A percentile compares a stretch with the other conserved stretches of the same genome.
Evolutionary conservation across 306 rosid species (phyloP).

Genomic region (Aeschynomene evenia): DNA sequence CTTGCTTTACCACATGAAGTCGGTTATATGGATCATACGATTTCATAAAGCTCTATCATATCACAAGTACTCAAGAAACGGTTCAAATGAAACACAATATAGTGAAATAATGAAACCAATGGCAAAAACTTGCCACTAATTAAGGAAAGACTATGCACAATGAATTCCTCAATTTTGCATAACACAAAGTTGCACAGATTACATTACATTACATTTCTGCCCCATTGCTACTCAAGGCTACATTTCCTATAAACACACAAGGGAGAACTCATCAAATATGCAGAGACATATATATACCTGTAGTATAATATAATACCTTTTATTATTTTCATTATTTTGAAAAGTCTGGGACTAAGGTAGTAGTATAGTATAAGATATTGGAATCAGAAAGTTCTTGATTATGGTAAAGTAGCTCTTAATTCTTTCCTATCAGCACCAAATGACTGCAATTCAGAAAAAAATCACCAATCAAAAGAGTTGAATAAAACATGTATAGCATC

Average conservation of each 20-base stretch:
- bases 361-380: slow-evolving; percentile 18
- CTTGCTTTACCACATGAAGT: too few relatives aligned
- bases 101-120: not conserved
- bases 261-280: slow-evolving; percentile 27
- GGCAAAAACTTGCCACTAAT: slow-evolving; percentile 21
- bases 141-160: slow-evolving; percentile 21
- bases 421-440: slow-evolving; percentile 85
- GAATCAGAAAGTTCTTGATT: slow-evolving; percentile 11
- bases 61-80: slow-evolving; percentile 3
- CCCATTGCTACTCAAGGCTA: slow-evolving; percentile 39
- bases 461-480: slow-evolving; percentile 5
- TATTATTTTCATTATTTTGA: slow-evolving; percentile 38
- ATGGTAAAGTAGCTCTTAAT: slow-evolving; percentile 65
- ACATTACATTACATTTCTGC: slow-evolving; percentile 35
- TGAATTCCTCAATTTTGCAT: slow-evolving; percentile 29
- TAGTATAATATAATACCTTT: slow-evolving; percentile 28
- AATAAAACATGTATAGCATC: not conserved
- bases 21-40: too few relatives aligned
- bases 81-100: not conserved
- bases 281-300: slow-evolving; percentile 28
- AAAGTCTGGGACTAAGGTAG: slow-evolving; percentile 5
- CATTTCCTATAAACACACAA: slow-evolving; percentile 45
- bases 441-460: slow-evolving; percentile 51
- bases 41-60: too few relatives aligned
- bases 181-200: slow-evolving; percentile 27